Base-by-base conservation (phyloP, 495 filamentous ascomycete species). In the Penicillium chermesinum region DNA sequence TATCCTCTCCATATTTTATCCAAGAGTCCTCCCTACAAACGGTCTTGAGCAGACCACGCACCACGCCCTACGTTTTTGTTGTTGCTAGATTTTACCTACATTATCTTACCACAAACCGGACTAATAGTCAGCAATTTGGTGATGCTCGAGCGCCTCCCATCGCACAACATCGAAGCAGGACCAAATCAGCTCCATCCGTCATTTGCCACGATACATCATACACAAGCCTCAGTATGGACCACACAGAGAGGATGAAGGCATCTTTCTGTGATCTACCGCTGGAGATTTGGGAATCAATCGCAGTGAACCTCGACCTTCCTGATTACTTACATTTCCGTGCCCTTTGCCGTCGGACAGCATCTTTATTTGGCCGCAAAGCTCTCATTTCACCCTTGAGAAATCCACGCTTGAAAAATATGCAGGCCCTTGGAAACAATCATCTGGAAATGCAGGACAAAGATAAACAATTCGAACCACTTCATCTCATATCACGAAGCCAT, bases 291-390 rank as follows among this genome's bases (percentile, higher is more conserved):
- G 46, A 48, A 21, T 41, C 20, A 12, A 48, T 48, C 37, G 46
- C 37, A 48, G 41, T 34, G 25, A 48, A 41, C 21, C 46, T 48
- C 22, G 20, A n/a, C 37, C 46, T 48, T 48, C 37, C 38, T 33
- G 46, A 48, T 48, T 48, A 48, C 46, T 41, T 48, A 48, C 37
- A 41, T 33, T 48, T 48, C 37, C 46, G 46, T 34, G 37, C 22
- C 37, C n/a, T 41, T 41, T 48, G 25, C 38, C 37, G 17, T 18
- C 14, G 15, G 30, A 48, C 25, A 41, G 33, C 37, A 38, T 34
- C 22, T 41, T 33, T 41, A 32, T 48, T 48, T 22, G 37, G 12
- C 37, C 41, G 46, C 17, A 8, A 10, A 21, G 30, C 46, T 41
- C 38, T 48, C 38, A 5, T 37, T 3, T n/a, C 5, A 14, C n/a